phyloP scores from a whole-genome alignment of 2,329 filamentous ascomycete genomes.

The Aureobasidium sp. region DNA sequence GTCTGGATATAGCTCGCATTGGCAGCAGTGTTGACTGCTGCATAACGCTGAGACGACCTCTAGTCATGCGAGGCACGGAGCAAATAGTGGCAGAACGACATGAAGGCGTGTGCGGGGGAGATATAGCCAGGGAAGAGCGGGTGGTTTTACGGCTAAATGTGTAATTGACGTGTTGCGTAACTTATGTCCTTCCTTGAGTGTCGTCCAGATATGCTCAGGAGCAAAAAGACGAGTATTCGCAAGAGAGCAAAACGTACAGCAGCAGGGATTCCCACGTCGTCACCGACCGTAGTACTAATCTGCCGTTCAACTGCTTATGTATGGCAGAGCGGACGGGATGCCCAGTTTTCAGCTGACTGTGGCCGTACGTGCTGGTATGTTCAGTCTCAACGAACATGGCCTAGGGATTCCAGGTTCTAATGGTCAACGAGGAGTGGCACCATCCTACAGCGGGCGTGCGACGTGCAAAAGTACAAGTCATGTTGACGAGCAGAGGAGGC shows the following conservation, averaged over 20 bases:
- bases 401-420: no score
- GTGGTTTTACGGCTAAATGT: neutral
- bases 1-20: conserved; percentile 14
- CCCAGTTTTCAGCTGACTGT: neutral
- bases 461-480: neutral
- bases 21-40: neutral
- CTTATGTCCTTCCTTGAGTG: neutral
- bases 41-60: neutral
- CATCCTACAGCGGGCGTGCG: neutral
- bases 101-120: neutral
- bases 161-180: neutral
- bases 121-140: neutral
- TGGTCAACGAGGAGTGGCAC: neutral
- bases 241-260: neutral
- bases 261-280: neutral
- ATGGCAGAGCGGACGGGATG: neutral
- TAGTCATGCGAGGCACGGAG: neutral
- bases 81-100: neutral
- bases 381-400: neutral
- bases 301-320: neutral
- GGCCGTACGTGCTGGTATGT: neutral
- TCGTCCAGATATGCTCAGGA: neutral
- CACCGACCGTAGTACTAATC: neutral
- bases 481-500: neutral
- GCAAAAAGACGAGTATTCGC: neutral